These are phyloP conservation scores for Ajuga reptans DNA, from an alignment of 305 asterid genomes.

Conservation along the genomic window DNA sequence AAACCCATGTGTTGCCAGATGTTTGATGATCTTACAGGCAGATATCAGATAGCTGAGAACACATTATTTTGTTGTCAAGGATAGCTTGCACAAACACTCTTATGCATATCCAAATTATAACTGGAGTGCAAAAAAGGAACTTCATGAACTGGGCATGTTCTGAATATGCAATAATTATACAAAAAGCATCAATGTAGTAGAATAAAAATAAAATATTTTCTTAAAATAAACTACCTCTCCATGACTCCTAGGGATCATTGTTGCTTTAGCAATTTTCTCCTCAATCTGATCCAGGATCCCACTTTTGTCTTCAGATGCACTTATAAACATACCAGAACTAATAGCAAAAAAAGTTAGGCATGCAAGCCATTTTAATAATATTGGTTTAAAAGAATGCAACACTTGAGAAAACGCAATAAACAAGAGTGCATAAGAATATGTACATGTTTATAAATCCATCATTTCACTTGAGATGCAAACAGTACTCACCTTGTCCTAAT, in stretches of 20 bases:
- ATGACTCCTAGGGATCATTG: conserved; percentile 64
- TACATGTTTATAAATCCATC: conserved; percentile 4
- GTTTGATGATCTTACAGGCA: neutral
- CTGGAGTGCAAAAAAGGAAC: no score
- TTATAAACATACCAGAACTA: conserved; percentile 88
- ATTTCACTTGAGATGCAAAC: conserved; percentile 13
- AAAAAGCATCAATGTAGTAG: neutral
- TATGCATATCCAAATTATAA: no score
- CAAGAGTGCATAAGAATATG: neutral
- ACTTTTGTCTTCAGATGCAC: conserved; percentile 77
- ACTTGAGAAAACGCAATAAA: neutral
- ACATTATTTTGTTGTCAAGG: neutral
- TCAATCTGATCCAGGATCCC: conserved; percentile 66
- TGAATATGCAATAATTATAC: no score
- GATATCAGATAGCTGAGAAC: neutral
- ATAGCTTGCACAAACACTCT: neutral
- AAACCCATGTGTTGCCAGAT: neutral
- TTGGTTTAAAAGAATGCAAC: neutral
- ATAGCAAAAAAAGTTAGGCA: conserved; percentile 13
- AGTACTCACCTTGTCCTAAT: conserved; percentile 76
- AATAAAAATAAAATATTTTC: neutral
- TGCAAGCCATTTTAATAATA: neutral
- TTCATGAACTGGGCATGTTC: no score
- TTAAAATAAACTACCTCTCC: conserved; percentile 65
- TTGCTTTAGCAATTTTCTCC: conserved; percentile 77